Percentiles rank a stretch among this genome's conserved stretches.
Evolutionary conservation across 306 rosid genomes (phyloP).

Genomic region (Prunus salicina): DNA sequence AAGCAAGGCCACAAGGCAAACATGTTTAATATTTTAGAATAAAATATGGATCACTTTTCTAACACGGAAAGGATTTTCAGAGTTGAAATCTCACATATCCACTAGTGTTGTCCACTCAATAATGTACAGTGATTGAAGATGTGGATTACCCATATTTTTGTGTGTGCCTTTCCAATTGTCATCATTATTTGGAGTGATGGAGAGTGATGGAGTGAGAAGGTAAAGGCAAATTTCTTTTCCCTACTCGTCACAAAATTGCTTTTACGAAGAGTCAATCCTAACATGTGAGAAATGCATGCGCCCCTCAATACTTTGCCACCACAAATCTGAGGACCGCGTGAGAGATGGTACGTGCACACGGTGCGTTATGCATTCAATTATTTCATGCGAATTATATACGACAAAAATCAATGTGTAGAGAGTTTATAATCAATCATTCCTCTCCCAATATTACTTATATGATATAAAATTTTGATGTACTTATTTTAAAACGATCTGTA

Average conservation of each 20-base stretch:
- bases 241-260: background rate
- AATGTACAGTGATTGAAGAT: too few species aligned
- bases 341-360: too few species aligned
- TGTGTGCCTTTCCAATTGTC: background rate
- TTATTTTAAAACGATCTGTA: too few species aligned
- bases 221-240: background rate
- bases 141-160: background rate
- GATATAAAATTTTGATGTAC: too few species aligned
- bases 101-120: background rate
- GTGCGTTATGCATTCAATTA: too few species aligned
- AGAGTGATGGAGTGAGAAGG: background rate
- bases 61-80: background rate
- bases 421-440: too few species aligned
- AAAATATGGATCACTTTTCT: background rate
- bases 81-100: constrained; percentile 1
- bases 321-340: background rate
- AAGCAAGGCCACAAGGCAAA: background rate
- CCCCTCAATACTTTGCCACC: background rate
- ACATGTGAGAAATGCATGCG: background rate
- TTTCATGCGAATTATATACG: too few species aligned
- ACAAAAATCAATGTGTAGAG: too few species aligned
- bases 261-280: background rate
- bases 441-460: too few species aligned
- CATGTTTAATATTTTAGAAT: background rate
- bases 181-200: background rate